Evolutionary conservation across 129 eudicot species (phyloP), one percentile per base, ranked within the genome.

Genomic region (Escallonia rubra): DNA sequence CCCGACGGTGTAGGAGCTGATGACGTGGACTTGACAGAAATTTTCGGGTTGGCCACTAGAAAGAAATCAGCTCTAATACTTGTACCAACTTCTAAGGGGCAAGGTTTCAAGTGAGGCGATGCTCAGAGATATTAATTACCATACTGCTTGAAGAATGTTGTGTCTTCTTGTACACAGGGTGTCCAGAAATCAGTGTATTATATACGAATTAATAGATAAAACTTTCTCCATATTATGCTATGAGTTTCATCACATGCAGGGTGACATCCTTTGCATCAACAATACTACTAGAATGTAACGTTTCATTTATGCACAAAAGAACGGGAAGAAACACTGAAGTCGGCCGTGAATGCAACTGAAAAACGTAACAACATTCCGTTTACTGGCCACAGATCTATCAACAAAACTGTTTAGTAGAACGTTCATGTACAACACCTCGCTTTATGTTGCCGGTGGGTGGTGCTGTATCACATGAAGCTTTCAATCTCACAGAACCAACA

Each of bases 41-140:
- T 61, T 13, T 78, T 81, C 14, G 87, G 87, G 55, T 40, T 83
- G 66, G 77, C 88, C 5, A 83, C 77, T 38, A 64, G 82, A 49
- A 75, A 79, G 51, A 83, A 70, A 61, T 15, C 61, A 1, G 74
- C 88, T 68, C 74, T 52, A 52, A n/a, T 81, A 81, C 41, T 83
- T 16, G 71, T 83, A 58, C 87, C 87, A 4, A 72, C 59, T 0
- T 16, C 43, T 59, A 44, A 42, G 57, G 57, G 64, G 16, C 59
- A 65, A 15, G 41, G 45, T 58, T 64, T 52, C 57, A 48, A 43
- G 42, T 57, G 67, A 49, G 60, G 46, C 52, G 57, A 65, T 50
- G 42, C 64, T 42, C 59, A 11, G 65, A 10, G 68, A 55, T 64
- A 16, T 34, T 57, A 46, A 9, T 46, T 46, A 6, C 34, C 34